Evolutionary conservation across 192 early-diverging fungal genomes (phyloP), one percentile per base, ranked within the genome.

Genomic region (Coemansia erecta): DNA sequence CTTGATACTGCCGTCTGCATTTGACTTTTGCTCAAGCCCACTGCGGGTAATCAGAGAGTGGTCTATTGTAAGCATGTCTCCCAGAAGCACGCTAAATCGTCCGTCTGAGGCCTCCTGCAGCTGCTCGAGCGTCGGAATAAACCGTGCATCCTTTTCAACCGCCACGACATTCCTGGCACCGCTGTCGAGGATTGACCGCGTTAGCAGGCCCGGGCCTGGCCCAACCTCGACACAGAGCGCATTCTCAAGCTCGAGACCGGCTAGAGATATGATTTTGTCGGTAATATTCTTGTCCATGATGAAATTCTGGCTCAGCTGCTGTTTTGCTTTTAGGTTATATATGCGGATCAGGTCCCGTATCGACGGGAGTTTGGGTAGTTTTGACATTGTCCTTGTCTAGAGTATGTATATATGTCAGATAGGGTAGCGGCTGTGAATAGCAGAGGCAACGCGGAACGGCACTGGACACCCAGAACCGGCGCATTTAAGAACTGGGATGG

Each of bases 241-340:
- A 44, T 86, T 82, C 33, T 80, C 56, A 8, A 66, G 53, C 28
- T 81, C 81, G n/a, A 89, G 72, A 15, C 74, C 71, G 8, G 90
- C 86, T 15, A 79, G 72, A 17, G 72, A 60, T 13, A 85, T 81
- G 40, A 92, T 89, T 24, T 87, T 87, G 64, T 90, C 88, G 10
- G 90, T 92, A n/a, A 92, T 75, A 55, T 90, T 90, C 57, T 85
- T 87, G 74, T 92, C 87, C 52, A 92, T 81, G 35, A 92, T 85
- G 70, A 92, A 92, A 70, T 92, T 90, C 60, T 92, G 90, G 52
- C 86, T 85, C n/a, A 92, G 81, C 64, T 86, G 83, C 56, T 84
- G 81, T 47, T 84, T 82, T 14, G 90, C 89, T 23, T 78, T 81
- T 62, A 92, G 64, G 18, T 88, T 87, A 62, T 90, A 92, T 31